A percentile compares a stretch with the other conserved stretches of the same genome.
phyloP scores from a whole-genome alignment of 345 rosid species.

The Zanthoxylum bungeanum region DNA sequence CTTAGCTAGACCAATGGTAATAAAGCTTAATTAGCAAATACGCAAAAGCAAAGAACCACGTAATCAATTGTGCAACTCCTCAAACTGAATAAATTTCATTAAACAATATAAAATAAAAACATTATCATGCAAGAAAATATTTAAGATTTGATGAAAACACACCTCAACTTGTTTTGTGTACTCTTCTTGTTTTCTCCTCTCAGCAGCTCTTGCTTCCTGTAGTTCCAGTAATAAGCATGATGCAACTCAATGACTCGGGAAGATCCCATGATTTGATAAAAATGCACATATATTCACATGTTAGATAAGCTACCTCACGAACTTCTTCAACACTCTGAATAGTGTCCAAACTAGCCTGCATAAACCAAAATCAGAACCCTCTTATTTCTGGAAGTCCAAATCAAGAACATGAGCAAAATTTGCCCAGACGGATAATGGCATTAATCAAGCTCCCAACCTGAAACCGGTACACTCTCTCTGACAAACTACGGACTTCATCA shows the following conservation, averaged over 20 bases:
- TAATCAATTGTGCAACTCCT: neutral
- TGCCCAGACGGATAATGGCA: constrained; percentile 5
- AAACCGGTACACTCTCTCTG: constrained; percentile 74
- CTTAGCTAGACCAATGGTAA: neutral
- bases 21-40: neutral
- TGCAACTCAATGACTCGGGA: neutral
- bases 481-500: constrained; percentile 79
- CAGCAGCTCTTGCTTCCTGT: constrained; percentile 80
- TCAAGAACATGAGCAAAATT: neutral
- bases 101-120: neutral
- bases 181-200: constrained; percentile 80
- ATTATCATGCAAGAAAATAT: neutral
- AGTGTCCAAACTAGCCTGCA: constrained; percentile 89
- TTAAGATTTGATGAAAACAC: constrained; percentile 12
- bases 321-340: constrained; percentile 84
- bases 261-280: neutral
- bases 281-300: neutral
- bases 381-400: neutral
- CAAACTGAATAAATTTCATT: neutral
- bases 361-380: constrained; percentile 20
- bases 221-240: constrained; percentile 5
- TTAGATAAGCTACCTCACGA: constrained; percentile 58
- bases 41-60: neutral
- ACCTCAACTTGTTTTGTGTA: constrained; percentile 75
- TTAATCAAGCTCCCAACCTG: constrained; percentile 49